Percentiles rank a stretch among this genome's conserved stretches.
Evolutionary conservation across 495 filamentous ascomycete genomes (phyloP).

Genomic region (Talaromyces adpressus): DNA sequence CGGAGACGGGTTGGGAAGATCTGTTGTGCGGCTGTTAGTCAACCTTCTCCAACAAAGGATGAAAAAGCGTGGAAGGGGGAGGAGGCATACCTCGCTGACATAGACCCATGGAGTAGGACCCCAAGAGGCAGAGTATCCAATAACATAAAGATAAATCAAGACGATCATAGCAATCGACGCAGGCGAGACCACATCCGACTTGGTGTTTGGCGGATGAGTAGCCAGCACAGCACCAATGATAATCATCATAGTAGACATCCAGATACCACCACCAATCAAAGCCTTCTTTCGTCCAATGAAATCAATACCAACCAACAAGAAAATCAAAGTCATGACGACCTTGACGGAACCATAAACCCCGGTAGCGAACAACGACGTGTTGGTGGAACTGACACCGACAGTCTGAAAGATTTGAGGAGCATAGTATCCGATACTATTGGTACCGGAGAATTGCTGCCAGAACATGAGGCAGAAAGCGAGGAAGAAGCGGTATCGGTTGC

Average conservation of each 20-base stretch:
- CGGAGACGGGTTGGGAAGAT: conserved; percentile 67
- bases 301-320: conserved; percentile 63
- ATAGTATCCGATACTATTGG: conserved; percentile 45
- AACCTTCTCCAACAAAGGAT: not conserved
- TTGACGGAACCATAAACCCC: conserved; percentile 47
- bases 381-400: conserved; percentile 34
- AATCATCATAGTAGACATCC: conserved; percentile 62
- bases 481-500: conserved; percentile 37
- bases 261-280: conserved; percentile 62
- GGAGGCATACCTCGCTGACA: conserved; percentile 33
- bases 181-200: conserved; percentile 19
- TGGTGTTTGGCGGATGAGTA: conserved; percentile 31
- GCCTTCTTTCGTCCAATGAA: conserved; percentile 58
- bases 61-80: not conserved
- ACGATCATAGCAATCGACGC: conserved; percentile 43
- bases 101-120: conserved; percentile 47
- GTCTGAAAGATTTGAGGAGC: conserved; percentile 45
- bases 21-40: conserved; percentile 30
- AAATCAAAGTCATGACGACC: conserved; percentile 50
- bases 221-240: conserved; percentile 67
- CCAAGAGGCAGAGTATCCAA: conserved; percentile 35
- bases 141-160: conserved; percentile 51
- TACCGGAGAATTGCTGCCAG: conserved; percentile 48
- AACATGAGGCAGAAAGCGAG: conserved; percentile 41
- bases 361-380: conserved; percentile 42